phyloP scores from a whole-genome alignment of 2,329 filamentous ascomycete genomes.

The Ophiosphaerella herpotricha region DNA sequence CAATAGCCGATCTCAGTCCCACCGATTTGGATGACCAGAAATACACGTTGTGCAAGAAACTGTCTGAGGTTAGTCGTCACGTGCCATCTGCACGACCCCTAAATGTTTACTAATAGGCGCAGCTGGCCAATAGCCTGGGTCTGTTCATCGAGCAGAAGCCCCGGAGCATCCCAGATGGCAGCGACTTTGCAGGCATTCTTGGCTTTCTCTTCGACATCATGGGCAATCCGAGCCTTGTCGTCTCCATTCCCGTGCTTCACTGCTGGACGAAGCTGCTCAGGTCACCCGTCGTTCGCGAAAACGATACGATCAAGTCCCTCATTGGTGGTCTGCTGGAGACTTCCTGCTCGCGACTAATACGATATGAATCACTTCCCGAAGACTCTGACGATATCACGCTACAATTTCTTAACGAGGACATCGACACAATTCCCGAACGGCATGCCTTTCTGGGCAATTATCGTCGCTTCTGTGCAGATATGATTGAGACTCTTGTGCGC shows the following conservation, averaged over 20 bases:
- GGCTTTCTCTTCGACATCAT: constrained; percentile 78
- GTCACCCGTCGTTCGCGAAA: constrained; percentile 71
- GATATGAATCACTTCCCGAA: constrained; percentile 84
- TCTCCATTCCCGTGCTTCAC: constrained; percentile 91
- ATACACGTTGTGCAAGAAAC: constrained; percentile 90
- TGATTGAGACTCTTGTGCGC: constrained; percentile 85
- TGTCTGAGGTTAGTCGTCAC: constrained; percentile 73
- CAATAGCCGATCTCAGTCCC: constrained; percentile 74
- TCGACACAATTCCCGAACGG: constrained; percentile 89
- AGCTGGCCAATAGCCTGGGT: constrained; percentile 85
- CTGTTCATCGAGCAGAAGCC: constrained; percentile 82
- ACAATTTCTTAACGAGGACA: constrained; percentile 86
- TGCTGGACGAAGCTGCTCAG: constrained; percentile 84
- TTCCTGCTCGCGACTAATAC: constrained; percentile 80
- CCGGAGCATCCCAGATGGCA: constrained; percentile 64
- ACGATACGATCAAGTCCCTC: constrained; percentile 61
- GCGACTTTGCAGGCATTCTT: constrained; percentile 76
- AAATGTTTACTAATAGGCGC: constrained; percentile 20
- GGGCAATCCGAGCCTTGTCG: constrained; percentile 82
- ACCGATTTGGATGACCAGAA: constrained; percentile 88
- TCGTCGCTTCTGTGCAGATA: constrained; percentile 81
- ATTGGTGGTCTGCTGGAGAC: constrained; percentile 79
- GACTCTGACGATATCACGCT: constrained; percentile 80
- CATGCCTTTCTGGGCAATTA: constrained; percentile 98
- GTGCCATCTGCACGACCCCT: constrained; percentile 3